Evolutionary conservation across 2,329 filamentous ascomycete species (phyloP).

Genomic region (Diaporthe vexans): DNA sequence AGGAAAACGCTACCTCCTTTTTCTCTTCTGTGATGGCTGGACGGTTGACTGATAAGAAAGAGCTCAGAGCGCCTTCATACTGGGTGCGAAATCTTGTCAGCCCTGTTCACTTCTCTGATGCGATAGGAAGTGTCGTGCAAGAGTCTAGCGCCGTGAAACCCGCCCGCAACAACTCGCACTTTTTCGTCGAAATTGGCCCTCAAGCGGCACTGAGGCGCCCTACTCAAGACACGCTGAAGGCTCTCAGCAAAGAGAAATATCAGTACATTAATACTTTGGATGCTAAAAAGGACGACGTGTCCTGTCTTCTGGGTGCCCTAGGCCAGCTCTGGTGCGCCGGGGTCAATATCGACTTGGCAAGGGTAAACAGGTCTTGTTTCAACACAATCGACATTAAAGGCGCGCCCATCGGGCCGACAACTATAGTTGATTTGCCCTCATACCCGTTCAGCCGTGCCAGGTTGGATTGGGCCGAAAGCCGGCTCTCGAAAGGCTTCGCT

Average conservation of each 20-base stretch:
- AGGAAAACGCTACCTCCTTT: background rate
- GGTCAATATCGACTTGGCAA: background rate
- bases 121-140: background rate
- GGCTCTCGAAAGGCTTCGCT: background rate
- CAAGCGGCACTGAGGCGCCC: conserved; percentile 4
- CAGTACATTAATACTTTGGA: conserved; percentile 1
- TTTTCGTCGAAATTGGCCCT: conserved; percentile 8
- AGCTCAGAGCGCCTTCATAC: background rate
- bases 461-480: conserved; percentile 7
- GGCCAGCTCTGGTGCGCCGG: conserved; percentile 15
- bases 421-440: background rate
- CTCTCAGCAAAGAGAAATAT: background rate
- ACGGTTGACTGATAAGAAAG: background rate
- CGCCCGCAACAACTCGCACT: background rate
- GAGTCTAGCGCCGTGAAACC: background rate
- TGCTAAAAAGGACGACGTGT: background rate
- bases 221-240: background rate
- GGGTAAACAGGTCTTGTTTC: background rate
- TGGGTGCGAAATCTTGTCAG: conserved; percentile 6
- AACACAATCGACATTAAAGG: background rate
- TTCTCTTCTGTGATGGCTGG: conserved; percentile 4
- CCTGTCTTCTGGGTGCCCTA: background rate
- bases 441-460: conserved; percentile 7
- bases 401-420: background rate
- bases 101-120: background rate